Evolutionary conservation across 176 grass and related monocot genomes (phyloP), one percentile per base, ranked within the genome.

Genomic region (Musa beccarii): DNA sequence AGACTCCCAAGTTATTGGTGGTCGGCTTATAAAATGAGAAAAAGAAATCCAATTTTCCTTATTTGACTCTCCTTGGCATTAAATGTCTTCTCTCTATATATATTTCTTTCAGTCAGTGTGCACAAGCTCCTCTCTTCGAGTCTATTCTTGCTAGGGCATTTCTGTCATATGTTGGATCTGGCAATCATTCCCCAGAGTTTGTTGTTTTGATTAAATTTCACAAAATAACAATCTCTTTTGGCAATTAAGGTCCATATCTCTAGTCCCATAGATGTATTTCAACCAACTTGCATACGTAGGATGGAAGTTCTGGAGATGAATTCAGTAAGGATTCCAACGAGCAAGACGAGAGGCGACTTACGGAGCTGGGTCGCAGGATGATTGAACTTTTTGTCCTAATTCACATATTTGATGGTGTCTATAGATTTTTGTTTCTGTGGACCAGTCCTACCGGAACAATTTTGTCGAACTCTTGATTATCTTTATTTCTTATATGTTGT

Each of bases 331-430:
- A 79, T 79, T 66, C 76, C 1, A 64, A 63, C 74, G 82, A 84
- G 55, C 82, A 76, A 66, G 76, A 84, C 14, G 76, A 84, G 21
- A 84, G 75, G 68, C 66, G 76, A 28, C 82, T 84, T 24, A 84
- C 72, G 71, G 82, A 84, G 19, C 76, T 84, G 49, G 82, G 82
- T 66, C 54, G 76, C 24, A 79, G 82, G 78, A 84, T 76, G 64
- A 75, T 79, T 13, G 82, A 84, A 23, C 73, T 79, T 64, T 84
- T 84, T 65, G 82, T 78, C 49, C 67, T 84, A 66, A 52, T 57
- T 67, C 75, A 84, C 28, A 84, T 84, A 65, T 84, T 84, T 59
- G 22, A 22, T 22, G 22, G 22, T 22, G 22, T 22, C 22, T 22
- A 22, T 22, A 22, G 22, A 0, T 22, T 22, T 22, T 22, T 22